phyloP scores from a whole-genome alignment of 208 protist species.

The Trypanosoma mega region DNA sequence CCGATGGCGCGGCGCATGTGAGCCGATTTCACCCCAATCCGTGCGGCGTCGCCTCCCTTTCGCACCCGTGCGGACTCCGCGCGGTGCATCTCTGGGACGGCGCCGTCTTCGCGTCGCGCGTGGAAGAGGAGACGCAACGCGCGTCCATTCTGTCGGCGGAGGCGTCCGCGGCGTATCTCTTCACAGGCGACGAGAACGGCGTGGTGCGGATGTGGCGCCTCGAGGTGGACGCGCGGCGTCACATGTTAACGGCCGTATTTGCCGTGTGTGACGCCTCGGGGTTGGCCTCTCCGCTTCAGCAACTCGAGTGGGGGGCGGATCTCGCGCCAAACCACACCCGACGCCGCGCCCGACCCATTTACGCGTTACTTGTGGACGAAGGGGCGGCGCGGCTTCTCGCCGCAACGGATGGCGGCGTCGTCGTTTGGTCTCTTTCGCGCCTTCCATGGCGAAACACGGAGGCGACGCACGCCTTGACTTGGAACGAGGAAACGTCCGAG shows the following conservation, averaged over 20 bases:
- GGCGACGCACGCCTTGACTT: slow-evolving; percentile 49
- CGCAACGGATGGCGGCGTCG: slow-evolving; percentile 58
- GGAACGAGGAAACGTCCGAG: slow-evolving; percentile 30
- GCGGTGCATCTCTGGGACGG: slow-evolving; percentile 78
- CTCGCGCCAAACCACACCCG: too few species aligned
- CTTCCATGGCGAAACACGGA: slow-evolving; percentile 53
- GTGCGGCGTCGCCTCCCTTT: slow-evolving; percentile 34
- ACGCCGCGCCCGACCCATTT: too few species aligned
- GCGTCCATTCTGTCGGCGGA: slow-evolving; percentile 27
- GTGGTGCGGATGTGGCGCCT: slow-evolving; percentile 74
- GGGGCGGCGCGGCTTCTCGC: slow-evolving; percentile 46
- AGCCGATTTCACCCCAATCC: slow-evolving; percentile 65
- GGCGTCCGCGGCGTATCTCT: slow-evolving; percentile 59
- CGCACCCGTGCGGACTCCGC: slow-evolving; percentile 42
- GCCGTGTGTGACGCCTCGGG: slow-evolving; percentile 34
- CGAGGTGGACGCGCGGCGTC: slow-evolving; percentile 38
- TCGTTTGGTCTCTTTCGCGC: slow-evolving; percentile 53
- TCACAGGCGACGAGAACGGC: slow-evolving; percentile 57
- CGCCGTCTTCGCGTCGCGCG: slow-evolving; percentile 24
- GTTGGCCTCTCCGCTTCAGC: slow-evolving; percentile 40
- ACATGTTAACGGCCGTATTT: slow-evolving; percentile 60
- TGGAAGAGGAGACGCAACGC: slow-evolving; percentile 7
- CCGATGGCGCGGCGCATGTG: slow-evolving; percentile 46
- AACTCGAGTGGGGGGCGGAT: slow-evolving; percentile 43
- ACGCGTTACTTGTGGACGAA: slow-evolving; percentile 61